A percentile compares a stretch with the other conserved stretches of the same genome.
Evolutionary conservation across 116 monocot genomes (phyloP).

Genomic region (Cymodocea nodosa): DNA sequence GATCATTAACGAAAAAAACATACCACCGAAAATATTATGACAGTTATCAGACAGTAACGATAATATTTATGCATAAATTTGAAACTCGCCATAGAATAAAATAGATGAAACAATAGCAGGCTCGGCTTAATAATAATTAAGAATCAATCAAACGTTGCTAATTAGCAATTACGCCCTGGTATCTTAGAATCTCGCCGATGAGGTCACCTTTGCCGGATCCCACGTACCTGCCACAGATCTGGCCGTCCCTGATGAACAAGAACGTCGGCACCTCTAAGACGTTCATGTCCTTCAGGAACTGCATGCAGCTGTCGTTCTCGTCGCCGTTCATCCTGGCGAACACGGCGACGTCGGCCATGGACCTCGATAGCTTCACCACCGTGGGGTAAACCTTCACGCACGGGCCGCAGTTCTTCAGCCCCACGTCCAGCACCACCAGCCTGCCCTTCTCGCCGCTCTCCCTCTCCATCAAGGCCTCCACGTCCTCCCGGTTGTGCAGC

Average conservation of each 20-base stretch:
- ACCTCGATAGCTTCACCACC: slow-evolving; percentile 67
- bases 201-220: slow-evolving; percentile 92
- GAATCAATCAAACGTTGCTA: slow-evolving; percentile 24
- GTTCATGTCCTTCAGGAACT: slow-evolving; percentile 67
- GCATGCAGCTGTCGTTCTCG: slow-evolving; percentile 97
- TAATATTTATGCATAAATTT: no score
- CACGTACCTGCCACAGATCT: slow-evolving; percentile 74
- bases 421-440: slow-evolving; percentile 83
- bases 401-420: slow-evolving; percentile 92
- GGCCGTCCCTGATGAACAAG: slow-evolving; percentile 60
- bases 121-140: no score
- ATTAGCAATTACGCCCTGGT: slow-evolving; percentile 95
- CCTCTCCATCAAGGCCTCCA: slow-evolving; percentile 36
- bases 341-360: slow-evolving; percentile 60
- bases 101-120: no score
- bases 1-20: no score
- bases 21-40: no score
- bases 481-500: slow-evolving; percentile 54
- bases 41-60: no score
- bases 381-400: slow-evolving; percentile 96
- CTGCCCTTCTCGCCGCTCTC: slow-evolving; percentile 36
- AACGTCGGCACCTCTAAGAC: slow-evolving; percentile 90
- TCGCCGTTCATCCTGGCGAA: slow-evolving; percentile 95
- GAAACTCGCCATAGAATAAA: no score
- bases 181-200: slow-evolving; percentile 83